These are phyloP conservation scores for Anisodus acutangulus DNA, from an alignment of 257 asterid genomes.

Conservation along the genomic window DNA sequence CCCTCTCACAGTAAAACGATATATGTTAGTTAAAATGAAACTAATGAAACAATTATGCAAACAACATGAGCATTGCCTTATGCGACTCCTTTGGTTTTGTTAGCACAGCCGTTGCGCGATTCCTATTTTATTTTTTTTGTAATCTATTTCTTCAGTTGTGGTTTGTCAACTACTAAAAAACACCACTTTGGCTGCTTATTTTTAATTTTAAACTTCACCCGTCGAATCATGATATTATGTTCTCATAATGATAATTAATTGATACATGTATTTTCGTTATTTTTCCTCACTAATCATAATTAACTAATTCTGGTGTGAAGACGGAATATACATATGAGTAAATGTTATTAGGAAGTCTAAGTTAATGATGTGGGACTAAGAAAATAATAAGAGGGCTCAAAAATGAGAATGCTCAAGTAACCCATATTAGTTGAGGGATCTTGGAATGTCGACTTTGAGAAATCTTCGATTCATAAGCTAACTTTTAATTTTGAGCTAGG, in stretches of 20 bases:
- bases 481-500: not conserved
- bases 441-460: not conserved
- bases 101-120: not conserved
- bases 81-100: not conserved
- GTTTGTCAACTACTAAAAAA: no score
- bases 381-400: not conserved
- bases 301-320: not conserved
- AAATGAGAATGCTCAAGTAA: not conserved
- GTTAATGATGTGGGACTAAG: not conserved
- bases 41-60: not conserved
- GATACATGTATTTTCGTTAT: not conserved
- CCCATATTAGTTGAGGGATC: not conserved
- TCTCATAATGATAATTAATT: not conserved
- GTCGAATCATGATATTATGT: not conserved
- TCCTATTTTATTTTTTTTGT: no score
- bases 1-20: not conserved
- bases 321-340: not conserved
- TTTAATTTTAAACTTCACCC: not conserved
- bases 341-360: not conserved
- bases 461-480: not conserved
- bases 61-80: not conserved
- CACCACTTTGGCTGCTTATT: not conserved
- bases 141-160: no score
- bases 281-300: not conserved
- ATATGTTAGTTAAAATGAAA: not conserved